Percentiles rank a stretch among this genome's conserved stretches.
Evolutionary conservation across 371 early-diverging fungal species (phyloP).

Genomic region (Mucor plumbeus): DNA sequence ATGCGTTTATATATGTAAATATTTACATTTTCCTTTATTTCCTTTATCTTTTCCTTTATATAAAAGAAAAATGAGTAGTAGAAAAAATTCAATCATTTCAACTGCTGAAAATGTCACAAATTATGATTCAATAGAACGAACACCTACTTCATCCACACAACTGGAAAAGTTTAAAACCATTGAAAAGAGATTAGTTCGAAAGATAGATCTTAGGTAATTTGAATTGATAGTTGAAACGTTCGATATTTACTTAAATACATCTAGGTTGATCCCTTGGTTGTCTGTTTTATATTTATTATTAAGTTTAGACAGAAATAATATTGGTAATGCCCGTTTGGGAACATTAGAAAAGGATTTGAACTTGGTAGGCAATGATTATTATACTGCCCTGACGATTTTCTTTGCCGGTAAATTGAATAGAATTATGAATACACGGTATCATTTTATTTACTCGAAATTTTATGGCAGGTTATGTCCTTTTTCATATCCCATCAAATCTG

Average conservation of each 20-base stretch:
- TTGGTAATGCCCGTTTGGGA: constrained; percentile 53
- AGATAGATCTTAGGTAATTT: constrained; percentile 8
- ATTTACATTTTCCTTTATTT: not conserved
- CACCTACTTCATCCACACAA: not conserved
- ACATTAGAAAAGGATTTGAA: constrained; percentile 42
- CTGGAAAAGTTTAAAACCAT: not conserved
- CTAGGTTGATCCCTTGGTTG: constrained; percentile 46
- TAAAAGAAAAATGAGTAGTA: not conserved
- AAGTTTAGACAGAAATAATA: constrained; percentile 50
- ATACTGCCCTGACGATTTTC: constrained; percentile 47
- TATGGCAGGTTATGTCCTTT: constrained; percentile 32
- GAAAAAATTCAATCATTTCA: constrained; percentile 2
- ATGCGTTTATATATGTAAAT: constrained; percentile 1
- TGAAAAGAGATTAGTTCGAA: constrained; percentile 10
- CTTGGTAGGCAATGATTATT: constrained; percentile 45
- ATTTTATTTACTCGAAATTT: not conserved
- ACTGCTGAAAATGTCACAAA: not conserved
- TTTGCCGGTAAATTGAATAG: constrained; percentile 37
- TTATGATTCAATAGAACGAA: not conserved
- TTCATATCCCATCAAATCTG: constrained; percentile 48
- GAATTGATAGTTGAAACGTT: not conserved
- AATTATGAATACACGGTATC: not conserved
- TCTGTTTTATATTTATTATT: constrained; percentile 45
- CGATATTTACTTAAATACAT: not conserved
- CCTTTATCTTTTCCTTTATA: not conserved